A percentile compares a stretch with the other conserved stretches of the same genome.
Conservation (phyloP, 1,284 basidiomycete species). For the Ustilago cynodontis region DNA sequence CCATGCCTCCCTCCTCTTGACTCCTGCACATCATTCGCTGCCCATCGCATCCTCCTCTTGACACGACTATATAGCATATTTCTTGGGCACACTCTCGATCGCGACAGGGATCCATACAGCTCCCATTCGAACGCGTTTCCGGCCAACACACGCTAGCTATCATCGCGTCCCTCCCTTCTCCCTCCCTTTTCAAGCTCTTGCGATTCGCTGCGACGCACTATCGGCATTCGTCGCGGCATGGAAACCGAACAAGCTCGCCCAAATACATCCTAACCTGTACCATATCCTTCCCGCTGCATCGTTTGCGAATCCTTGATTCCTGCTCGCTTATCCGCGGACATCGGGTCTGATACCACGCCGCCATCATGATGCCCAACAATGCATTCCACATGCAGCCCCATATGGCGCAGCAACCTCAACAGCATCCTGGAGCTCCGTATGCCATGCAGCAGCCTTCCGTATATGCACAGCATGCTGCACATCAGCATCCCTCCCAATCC, state of each 20-base stretch:
- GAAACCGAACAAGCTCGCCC: neutral
- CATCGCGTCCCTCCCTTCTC: neutral
- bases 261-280: neutral
- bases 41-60: neutral
- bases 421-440: slow-evolving; percentile 26
- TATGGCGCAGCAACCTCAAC: slow-evolving; percentile 40
- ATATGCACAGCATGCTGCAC: slow-evolving; percentile 32
- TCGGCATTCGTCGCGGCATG: slow-evolving; percentile 5
- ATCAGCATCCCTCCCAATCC: slow-evolving; percentile 25
- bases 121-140: neutral
- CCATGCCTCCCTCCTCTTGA: neutral
- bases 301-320: neutral
- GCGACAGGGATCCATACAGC: neutral
- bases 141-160: neutral
- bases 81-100: neutral
- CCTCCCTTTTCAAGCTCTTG: neutral
- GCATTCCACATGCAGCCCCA: slow-evolving; percentile 44
- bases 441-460: slow-evolving; percentile 33
- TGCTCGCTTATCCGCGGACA: neutral
- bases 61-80: neutral
- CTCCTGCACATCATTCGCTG: neutral
- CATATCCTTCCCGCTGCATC: neutral
- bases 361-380: slow-evolving; percentile 49
- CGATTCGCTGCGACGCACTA: neutral
- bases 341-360: neutral